Base-by-base conservation (phyloP, 1,284 basidiomycete species). In the Pseudozyma sp. region DNA sequence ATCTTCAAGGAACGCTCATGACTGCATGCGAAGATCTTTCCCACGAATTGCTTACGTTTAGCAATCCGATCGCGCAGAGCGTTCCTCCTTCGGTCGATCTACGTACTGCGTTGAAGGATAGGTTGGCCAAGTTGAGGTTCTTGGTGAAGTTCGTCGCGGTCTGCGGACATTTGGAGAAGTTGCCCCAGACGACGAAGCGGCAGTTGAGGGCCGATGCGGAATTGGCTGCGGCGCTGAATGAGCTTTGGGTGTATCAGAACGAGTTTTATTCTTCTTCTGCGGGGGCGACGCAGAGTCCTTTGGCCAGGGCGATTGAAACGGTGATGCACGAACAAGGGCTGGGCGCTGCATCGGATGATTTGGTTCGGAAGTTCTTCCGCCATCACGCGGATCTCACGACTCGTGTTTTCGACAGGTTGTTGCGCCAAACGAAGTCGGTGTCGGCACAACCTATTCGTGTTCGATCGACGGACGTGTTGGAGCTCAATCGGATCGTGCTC, bases 221-320 rank as follows among this genome's bases (percentile, higher is more conserved):
- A 86, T 93, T 94, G 77, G 87, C 97, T 13, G 91, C 91, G 68
- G 92, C 93, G 1, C 91, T 90, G 5, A 89, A 91, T 63, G 91
- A 93, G 43, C 87, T 98, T 18, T 99, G 96, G 96, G 83, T 90
- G 34, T 88, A 89, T 76, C 90, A 95, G 82, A 94, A 95, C 80
- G 89, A 91, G 31, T 64, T 67, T 21, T 58, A 78, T 38, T 19
- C 69, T 10, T 19, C 55, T 19, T 52, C 61, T 13, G 12, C 6
- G 21, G 39, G 31, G 10, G 47, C 10, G 47, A n/a, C 13, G 31
- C 14, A 55, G 54, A 63, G 62, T 51, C 66, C 88, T 7, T 78
- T 89, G 1, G 81, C 85, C 19, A 85, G 86, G 47, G 83, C 87
- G n/a, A 87, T 95, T 18, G 88, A 89, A 66, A 85, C 86, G 10